phyloP scores from a whole-genome alignment of 495 filamentous ascomycete species.

The Neurospora cerealis region DNA sequence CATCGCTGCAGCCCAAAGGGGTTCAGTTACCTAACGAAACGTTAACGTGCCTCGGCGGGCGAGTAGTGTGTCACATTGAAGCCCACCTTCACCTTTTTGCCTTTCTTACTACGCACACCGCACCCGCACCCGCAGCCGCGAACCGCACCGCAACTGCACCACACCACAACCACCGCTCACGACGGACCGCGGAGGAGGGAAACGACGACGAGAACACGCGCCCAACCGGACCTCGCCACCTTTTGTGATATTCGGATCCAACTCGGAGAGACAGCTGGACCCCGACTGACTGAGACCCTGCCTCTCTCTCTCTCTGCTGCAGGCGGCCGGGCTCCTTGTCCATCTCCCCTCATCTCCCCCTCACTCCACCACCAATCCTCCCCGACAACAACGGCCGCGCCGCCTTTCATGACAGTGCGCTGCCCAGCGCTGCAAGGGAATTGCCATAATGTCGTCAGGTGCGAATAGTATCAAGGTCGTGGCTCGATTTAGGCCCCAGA shows the following conservation, averaged over 20 bases:
- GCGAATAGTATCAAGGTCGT: conserved; percentile 68
- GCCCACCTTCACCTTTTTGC: background rate
- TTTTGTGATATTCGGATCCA: background rate
- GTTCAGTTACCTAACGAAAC: background rate
- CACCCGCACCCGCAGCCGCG: background rate
- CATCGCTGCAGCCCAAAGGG: background rate
- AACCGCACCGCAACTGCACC: background rate
- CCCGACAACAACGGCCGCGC: conserved; percentile 4
- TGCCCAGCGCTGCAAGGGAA: conserved; percentile 26
- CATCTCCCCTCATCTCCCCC: background rate
- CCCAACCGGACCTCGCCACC: background rate
- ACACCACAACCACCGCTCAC: background rate
- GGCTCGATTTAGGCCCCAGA: conserved; percentile 94
- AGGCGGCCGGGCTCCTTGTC: background rate
- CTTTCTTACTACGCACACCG: background rate
- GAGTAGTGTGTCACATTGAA: background rate
- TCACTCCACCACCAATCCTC: conserved; percentile 1
- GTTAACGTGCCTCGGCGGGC: background rate
- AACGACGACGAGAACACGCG: background rate
- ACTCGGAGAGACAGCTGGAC: background rate
- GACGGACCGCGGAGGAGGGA: background rate
- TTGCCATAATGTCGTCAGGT: conserved; percentile 34
- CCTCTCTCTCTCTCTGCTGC: conserved; percentile 1
- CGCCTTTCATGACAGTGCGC: conserved; percentile 23
- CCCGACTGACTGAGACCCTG: conserved; percentile 2